Evolutionary conservation across 73 alveolate genomes (phyloP).

Genomic region (Paramecium tetraurelia): DNA sequence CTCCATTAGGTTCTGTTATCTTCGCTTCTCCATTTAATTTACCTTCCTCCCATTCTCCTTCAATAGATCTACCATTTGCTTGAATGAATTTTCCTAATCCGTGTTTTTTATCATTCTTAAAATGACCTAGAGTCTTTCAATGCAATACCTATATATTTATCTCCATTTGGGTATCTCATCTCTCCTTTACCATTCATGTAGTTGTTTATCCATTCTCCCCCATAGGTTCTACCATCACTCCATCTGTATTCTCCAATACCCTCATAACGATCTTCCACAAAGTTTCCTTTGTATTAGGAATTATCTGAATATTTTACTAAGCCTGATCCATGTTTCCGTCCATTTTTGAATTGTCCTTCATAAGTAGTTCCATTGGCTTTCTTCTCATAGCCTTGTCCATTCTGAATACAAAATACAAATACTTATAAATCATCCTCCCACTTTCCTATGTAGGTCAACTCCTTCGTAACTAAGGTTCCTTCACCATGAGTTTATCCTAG

Average conservation of each 20-base stretch:
- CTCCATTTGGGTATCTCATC: neutral
- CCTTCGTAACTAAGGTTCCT: conserved; percentile 57
- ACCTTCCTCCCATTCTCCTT: conserved; percentile 46
- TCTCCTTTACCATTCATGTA: conserved; percentile 1
- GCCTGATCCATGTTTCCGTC: conserved; percentile 7
- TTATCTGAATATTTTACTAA: neutral
- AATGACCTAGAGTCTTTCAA: neutral
- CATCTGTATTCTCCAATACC: neutral
- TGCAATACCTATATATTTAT: conserved; percentile 64
- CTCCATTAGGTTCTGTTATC: neutral
- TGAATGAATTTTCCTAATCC: neutral
- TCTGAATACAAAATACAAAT: neutral
- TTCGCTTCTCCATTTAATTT: conserved; percentile 19
- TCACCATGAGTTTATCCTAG: conserved; percentile 72
- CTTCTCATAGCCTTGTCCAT: neutral
- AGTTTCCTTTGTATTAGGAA: neutral
- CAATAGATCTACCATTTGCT: conserved; percentile 13
- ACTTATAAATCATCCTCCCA: neutral
- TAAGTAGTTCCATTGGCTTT: neutral
- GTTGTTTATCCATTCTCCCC: neutral
- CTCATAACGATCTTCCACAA: neutral
- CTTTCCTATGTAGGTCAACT: neutral
- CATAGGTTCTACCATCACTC: neutral
- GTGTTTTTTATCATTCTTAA: conserved; percentile 7
- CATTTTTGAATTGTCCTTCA: conserved; percentile 7